Percentiles rank a stretch among this genome's conserved stretches.
phyloP scores from a whole-genome alignment of 164 flowering plant genomes.

The Piper longum region DNA sequence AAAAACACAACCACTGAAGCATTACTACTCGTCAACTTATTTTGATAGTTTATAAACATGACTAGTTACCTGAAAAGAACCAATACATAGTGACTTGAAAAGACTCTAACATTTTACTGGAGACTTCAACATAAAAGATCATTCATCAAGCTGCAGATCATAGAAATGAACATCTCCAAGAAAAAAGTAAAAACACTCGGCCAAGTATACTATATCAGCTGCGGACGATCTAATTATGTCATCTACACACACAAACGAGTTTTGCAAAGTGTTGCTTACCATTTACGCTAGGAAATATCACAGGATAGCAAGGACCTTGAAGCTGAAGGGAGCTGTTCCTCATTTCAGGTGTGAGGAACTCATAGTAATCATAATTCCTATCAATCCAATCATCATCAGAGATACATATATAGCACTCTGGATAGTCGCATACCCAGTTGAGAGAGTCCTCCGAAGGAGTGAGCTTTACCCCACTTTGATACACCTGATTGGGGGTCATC shows the following conservation, averaged over 20 bases:
- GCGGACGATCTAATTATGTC: neutral
- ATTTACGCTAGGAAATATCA: conserved; percentile 89
- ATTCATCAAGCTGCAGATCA: neutral
- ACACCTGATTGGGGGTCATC: conserved; percentile 89
- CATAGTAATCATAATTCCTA: conserved; percentile 80
- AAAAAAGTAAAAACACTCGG: neutral
- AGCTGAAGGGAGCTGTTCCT: conserved; percentile 89
- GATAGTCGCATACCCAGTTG: conserved; percentile 97
- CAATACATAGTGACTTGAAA: too few relatives aligned
- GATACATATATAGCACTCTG: conserved; percentile 74
- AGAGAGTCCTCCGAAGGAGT: conserved; percentile 68
- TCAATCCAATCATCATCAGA: conserved; percentile 75
- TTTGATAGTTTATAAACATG: too few relatives aligned
- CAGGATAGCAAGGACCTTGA: conserved; percentile 97
- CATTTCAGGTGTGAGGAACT: conserved; percentile 73
- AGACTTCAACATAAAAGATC: too few relatives aligned
- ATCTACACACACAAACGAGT: neutral
- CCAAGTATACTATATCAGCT: neutral
- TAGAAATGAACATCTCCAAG: neutral
- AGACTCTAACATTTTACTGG: too few relatives aligned
- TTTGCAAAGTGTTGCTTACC: conserved; percentile 30
- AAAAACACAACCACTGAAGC: too few relatives aligned
- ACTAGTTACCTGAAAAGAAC: too few relatives aligned
- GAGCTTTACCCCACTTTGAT: conserved; percentile 63
- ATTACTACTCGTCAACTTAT: too few relatives aligned